Base-by-base conservation (phyloP, 2,329 filamentous ascomycete genomes). In the Colletotrichum echinochloae region DNA sequence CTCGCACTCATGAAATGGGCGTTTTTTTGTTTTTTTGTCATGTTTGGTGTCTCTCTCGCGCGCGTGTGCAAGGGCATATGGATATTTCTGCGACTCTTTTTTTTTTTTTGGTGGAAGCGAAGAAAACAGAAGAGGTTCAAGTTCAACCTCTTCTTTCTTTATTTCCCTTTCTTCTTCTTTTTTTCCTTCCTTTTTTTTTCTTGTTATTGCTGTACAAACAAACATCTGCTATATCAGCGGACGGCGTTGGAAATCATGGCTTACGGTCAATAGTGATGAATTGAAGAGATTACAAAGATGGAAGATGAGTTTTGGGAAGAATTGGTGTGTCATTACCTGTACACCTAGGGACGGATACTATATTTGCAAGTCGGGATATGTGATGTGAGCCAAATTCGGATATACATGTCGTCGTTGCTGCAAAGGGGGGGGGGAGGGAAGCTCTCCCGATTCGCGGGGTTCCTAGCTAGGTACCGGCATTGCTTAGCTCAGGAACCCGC, bases 181-280 rank as follows among this genome's bases (percentile, higher is more conserved):
- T n/a, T n/a, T n/a, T n/a, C n/a, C n/a, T n/a, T n/a, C n/a, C n/a
- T 20, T 39, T 28, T 20, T 30, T 9, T 20, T 39, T 11, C 2
- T 46, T n/a, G 44, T 46, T 23, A 5, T 12, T 23, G 44, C 14
- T 60, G 39, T 49, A 66, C 56, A 66, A 66, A 49, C 37, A 59
- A 59, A 20, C 44, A 30, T 44, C 8, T 26, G n/a, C n/a, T 26
- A 2, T 44, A 12, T 54, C 46, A 67, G 64, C 68, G 57, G 37
- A 26, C 56, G 64, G 57, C 52, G 68, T 71, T 71, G 64, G 64
- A 33, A 33, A 68, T 14, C 44, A 63, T 63, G 44, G n/a, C 20
- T 59, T 52, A 62, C 57, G 59, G 16, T 59, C 3, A 30, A 33
- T 35, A 48, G 18, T 49, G 44, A 57, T 54, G 57, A 70, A 67